Evolutionary conservation across 805 yeast genomes (phyloP), one percentile per base, ranked within the genome.

Genomic region (Saturnispora hagleri): DNA sequence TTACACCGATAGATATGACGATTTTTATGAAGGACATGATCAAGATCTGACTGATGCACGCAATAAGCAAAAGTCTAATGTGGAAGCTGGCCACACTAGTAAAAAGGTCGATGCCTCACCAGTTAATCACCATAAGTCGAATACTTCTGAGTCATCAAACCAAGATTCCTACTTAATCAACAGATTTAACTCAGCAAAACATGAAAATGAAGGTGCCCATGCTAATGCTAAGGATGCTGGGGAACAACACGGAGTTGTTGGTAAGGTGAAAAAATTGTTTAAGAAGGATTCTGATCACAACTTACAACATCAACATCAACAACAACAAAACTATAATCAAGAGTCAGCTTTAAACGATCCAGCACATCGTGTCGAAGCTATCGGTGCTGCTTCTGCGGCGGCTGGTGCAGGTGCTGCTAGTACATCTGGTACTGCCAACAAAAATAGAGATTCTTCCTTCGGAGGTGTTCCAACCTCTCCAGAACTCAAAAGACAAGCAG

Each of bases 391-490:
- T 13, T 31, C 45, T 8, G 44, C 53, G 8, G 49, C 50, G 3
- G 49, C 50, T 26, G 53, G 43, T 22, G 49, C 26, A 22, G 49
- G 27, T 5, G 41, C 46, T 22, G 53, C 50, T 9, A 24, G 35
- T 20, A 43, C 10, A 27, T 24, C 18, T 38, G 49, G 18, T 15
- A n/a, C 33, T n/a, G 53, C 33, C 6, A 38, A 10, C 15, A 41
- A 22, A 22, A 17, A 9, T 2, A 46, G 33, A 17, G 43, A 46
- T n/a, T 18, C 24, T 4, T 44, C 51, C 10, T 50, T 50, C 36
- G 52, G 52, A 15, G 52, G 52, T 33, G 28, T 50, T 28, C 52
- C 52, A 35, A 44, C 44, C 8, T 35, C 51, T 18, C 36, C 47
- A n/a, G 17, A 42, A 15, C 15, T n/a, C 5, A 33, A 35, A 10